Base-by-base conservation (phyloP, 2,329 filamentous ascomycete genomes). In the Parastagonospora nodorum region DNA sequence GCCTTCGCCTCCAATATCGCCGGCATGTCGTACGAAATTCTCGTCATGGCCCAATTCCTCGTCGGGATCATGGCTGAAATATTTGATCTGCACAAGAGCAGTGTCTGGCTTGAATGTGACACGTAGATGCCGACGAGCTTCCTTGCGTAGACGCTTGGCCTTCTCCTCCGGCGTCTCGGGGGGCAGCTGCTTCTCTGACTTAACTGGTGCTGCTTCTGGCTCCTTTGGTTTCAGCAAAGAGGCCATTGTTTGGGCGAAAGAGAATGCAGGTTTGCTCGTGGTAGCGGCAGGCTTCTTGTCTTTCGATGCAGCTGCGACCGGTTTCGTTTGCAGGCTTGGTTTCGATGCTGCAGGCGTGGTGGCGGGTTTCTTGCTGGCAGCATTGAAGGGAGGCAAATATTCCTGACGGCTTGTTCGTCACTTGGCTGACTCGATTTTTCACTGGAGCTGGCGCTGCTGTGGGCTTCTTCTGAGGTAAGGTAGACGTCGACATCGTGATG, bases 31-130 rank as follows among this genome's bases (percentile, higher is more conserved):
- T 35, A 87, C 82, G 80, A 90, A 86, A 63, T 85, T 88, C 48
- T 81, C 79, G 46, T 84, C 82, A 48, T 88, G 82, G 45, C 85
- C 87, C 50, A 86, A 80, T 60, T 90, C 87, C 66, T 92, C 88
- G 1, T 83, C 81, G 1, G 84, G 85, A 54, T 90, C 87, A 62
- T 90, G 88, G 47, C 85, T 84, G 74, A 92, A 92, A 42, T 86
- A 77, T 56, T 84, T 83, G 47, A 90, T 77, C 59, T 89, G 78
- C 1, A 86, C 86, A 28, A 93, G 79, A 28, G 85, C 82, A 14
- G 82, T 76, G 42, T 88, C 88, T 0, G 84, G 80, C 66, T 87
- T 89, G 80, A 88, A 93, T 6, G 76, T 82, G 5, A 93, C 89
- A 10, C 86, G 82, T 16, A 92, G 76, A 56, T 88, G 84, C 31